A percentile compares a stretch with the other conserved stretches of the same genome.
phyloP scores from a whole-genome alignment of 805 yeast genomes.

The Cyberlindnera americana region DNA sequence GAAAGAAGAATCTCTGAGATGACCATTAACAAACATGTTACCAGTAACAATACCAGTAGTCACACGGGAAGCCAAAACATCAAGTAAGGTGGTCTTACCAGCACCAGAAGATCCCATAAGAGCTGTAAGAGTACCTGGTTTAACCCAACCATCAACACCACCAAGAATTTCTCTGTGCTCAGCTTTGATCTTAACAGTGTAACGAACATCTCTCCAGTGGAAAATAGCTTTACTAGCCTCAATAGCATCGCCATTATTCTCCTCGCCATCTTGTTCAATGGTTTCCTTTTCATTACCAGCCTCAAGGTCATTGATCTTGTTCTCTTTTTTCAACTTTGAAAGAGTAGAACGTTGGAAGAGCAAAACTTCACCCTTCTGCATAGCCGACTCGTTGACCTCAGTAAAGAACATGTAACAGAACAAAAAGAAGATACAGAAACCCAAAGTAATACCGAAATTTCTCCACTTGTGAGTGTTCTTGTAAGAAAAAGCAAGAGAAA shows the following conservation, averaged over 20 bases:
- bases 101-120: slow-evolving; percentile 79
- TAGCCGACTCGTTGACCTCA: slow-evolving; percentile 57
- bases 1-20: slow-evolving; percentile 55
- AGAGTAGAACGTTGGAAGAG: slow-evolving; percentile 52
- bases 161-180: slow-evolving; percentile 58
- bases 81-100: slow-evolving; percentile 72
- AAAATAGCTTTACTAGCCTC: slow-evolving; percentile 47
- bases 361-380: slow-evolving; percentile 68
- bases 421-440: slow-evolving; percentile 51
- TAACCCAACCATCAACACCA: slow-evolving; percentile 76
- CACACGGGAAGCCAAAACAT: slow-evolving; percentile 66
- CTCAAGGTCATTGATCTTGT: slow-evolving; percentile 28
- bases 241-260: slow-evolving; percentile 27
- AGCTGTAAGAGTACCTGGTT: slow-evolving; percentile 79
- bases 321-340: slow-evolving; percentile 41
- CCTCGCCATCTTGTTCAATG: slow-evolving; percentile 18
- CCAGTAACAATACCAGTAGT: slow-evolving; percentile 72
- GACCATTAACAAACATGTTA: slow-evolving; percentile 64
- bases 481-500: slow-evolving; percentile 42
- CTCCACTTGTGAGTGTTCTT: slow-evolving; percentile 52
- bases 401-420: slow-evolving; percentile 47
- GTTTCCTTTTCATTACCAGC: slow-evolving; percentile 29
- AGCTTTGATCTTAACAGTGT: slow-evolving; percentile 59
- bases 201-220: slow-evolving; percentile 75
- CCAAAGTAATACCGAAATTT: slow-evolving; percentile 59